Percentiles rank a stretch among this genome's conserved stretches.
Evolutionary conservation across 1,284 basidiomycete species (phyloP).

Genomic region (Takashimella koratensis): DNA sequence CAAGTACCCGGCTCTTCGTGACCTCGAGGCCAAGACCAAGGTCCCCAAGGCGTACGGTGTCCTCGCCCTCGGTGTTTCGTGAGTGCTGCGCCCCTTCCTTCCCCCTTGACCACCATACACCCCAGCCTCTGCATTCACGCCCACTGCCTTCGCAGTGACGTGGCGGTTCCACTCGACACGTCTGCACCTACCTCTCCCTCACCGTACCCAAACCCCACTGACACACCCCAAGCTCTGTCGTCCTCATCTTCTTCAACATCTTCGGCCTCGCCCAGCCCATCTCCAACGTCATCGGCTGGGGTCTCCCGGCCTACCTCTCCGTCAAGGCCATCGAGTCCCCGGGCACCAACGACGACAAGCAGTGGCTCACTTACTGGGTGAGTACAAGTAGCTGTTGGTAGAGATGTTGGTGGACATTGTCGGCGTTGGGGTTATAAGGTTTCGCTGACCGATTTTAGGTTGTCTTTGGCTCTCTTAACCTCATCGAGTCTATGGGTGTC

Average conservation of each 20-base stretch:
- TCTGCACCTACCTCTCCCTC: neutral
- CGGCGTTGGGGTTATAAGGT: too few relatives aligned
- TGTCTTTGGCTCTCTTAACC: conserved; percentile 49
- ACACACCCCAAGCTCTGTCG: conserved; percentile 21
- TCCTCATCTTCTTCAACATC: conserved; percentile 52
- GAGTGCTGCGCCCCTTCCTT: conserved; percentile 25
- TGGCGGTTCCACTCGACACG: neutral
- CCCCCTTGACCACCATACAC: too few relatives aligned
- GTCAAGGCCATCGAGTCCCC: conserved; percentile 51
- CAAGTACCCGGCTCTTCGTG: conserved; percentile 81
- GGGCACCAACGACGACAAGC: conserved; percentile 50
- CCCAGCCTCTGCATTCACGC: neutral
- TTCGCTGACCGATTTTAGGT: too few relatives aligned
- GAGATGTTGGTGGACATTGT: too few relatives aligned
- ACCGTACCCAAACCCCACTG: neutral
- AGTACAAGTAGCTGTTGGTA: too few relatives aligned
- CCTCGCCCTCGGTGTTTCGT: conserved; percentile 65
- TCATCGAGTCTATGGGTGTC: conserved; percentile 46
- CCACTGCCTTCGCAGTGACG: neutral
- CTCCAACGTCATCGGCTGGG: conserved; percentile 51
- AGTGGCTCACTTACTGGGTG: conserved; percentile 52
- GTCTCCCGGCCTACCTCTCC: conserved; percentile 51
- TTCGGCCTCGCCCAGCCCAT: conserved; percentile 49
- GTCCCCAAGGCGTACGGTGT: conserved; percentile 91
- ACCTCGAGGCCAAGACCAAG: conserved; percentile 82